Evolutionary conservation across 1,139 yeast species (phyloP), one percentile per base, ranked within the genome.

Genomic region (Geotrichum candidum): DNA sequence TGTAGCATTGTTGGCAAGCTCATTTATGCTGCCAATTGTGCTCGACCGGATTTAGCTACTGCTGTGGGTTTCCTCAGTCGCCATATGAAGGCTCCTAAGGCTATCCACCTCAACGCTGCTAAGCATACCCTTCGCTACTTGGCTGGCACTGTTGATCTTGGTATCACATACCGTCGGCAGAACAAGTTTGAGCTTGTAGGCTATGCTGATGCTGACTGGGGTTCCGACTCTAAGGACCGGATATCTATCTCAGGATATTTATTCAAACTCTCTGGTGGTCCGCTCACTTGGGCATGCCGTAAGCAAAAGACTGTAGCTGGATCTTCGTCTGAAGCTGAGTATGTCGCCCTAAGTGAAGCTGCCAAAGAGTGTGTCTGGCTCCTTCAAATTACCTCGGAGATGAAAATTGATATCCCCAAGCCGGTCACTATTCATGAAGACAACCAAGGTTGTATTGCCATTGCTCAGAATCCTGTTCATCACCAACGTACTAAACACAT

Each of bases 401-500:
- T 51, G 45, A n/a, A 27, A 1, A 10, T 52, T 5, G 15, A 31
- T 3, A 1, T 25, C 11, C 29, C 55, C 1, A 33, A 31, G 11
- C 55, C 52, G 2, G 55, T 51, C 27, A 57, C 52, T 11, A 52
- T 64, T 2, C 56, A 18, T 53, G 66, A 62, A 48, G 69, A 67
- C 54, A 67, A 68, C 53, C 64, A 65, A 25, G 57, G 67, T 15
- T 61, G 64, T 35, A 57, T 65, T 41, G 50, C 57, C 7, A 50
- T 68, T n/a, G 62, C 66, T 29, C 25, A 51, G 23, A 66, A 68
- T 23, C 65, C 67, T 1, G 57, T 58, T 18, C 53, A 38, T 38
- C 66, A 65, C 54, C 25, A 50, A 18, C 25, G 64, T 25, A 65
- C 69, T 50, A 67, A 65, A 51, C 68, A 64, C 50, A 65, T 65